These are phyloP conservation scores for Silene coronaria DNA, from an alignment of 179 eudicot species.

Conservation along the genomic window DNA sequence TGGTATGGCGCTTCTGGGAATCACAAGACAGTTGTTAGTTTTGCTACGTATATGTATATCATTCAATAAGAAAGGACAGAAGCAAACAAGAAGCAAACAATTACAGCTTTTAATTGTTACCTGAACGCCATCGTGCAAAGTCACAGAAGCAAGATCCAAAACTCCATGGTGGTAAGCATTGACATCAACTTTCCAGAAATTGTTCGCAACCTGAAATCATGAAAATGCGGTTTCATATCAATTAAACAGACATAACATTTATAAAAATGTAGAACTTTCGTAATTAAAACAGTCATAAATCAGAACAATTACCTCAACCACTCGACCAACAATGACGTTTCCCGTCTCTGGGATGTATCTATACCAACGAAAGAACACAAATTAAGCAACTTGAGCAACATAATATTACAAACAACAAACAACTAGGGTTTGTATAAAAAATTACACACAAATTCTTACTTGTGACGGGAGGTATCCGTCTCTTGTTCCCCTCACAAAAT, in stretches of 20 bases:
- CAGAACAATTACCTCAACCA: constrained; percentile 68
- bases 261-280: not conserved
- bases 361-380: constrained; percentile 9
- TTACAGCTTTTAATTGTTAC: too few species aligned
- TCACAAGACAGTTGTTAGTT: constrained; percentile 8
- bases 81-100: too few species aligned
- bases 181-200: constrained; percentile 86
- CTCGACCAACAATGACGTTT: constrained; percentile 82
- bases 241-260: not conserved
- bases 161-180: constrained; percentile 80
- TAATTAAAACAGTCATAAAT: not conserved
- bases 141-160: constrained; percentile 90
- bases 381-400: not conserved
- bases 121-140: constrained; percentile 84
- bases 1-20: constrained; percentile 80
- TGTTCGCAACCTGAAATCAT: constrained; percentile 57
- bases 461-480: too few species aligned
- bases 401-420: too few species aligned
- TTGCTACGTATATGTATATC: not conserved
- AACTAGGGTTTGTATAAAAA: not conserved
- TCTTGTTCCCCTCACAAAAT: too few species aligned
- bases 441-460: too few species aligned
- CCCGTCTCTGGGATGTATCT: constrained; percentile 97
- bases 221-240: not conserved
- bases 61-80: not conserved